These are phyloP conservation scores for Aureobasidium sp. DNA, from an alignment of 2,329 filamentous ascomycete genomes.

Conservation along the genomic window DNA sequence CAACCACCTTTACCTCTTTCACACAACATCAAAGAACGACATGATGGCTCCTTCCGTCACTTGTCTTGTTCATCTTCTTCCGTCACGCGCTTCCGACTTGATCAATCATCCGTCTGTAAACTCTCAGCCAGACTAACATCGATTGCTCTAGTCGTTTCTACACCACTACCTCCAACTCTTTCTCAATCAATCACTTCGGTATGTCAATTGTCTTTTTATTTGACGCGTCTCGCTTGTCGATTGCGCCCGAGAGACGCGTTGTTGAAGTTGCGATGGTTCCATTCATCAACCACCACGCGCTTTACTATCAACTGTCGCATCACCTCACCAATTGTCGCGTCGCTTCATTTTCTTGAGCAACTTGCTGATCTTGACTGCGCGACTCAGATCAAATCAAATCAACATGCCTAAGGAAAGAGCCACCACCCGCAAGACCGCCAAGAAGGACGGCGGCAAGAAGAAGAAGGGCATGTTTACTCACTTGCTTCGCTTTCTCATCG, in stretches of 20 bases:
- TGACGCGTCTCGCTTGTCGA: neutral
- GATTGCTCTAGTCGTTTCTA: neutral
- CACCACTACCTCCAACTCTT: conserved; percentile 6
- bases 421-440: conserved; percentile 53
- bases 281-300: conserved; percentile 1
- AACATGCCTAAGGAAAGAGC: conserved; percentile 63
- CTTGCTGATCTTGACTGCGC: neutral
- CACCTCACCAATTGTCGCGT: conserved; percentile 6
- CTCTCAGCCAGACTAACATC: neutral
- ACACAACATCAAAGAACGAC: neutral
- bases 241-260: conserved; percentile 13
- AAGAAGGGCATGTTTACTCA: conserved; percentile 61
- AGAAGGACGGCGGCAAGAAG: conserved; percentile 53
- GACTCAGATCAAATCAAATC: conserved; percentile 11
- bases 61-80: conserved; percentile 1
- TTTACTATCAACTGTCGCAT: conserved; percentile 2
- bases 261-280: neutral
- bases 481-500: conserved; percentile 7
- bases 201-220: neutral
- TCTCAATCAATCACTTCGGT: neutral
- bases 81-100: neutral
- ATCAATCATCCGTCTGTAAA: neutral
- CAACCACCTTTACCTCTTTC: neutral
- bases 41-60: conserved; percentile 1
- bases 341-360: neutral